Evolutionary conservation across 805 yeast species (phyloP), one percentile per base, ranked within the genome.

Genomic region (Lipomyces lipofer): DNA sequence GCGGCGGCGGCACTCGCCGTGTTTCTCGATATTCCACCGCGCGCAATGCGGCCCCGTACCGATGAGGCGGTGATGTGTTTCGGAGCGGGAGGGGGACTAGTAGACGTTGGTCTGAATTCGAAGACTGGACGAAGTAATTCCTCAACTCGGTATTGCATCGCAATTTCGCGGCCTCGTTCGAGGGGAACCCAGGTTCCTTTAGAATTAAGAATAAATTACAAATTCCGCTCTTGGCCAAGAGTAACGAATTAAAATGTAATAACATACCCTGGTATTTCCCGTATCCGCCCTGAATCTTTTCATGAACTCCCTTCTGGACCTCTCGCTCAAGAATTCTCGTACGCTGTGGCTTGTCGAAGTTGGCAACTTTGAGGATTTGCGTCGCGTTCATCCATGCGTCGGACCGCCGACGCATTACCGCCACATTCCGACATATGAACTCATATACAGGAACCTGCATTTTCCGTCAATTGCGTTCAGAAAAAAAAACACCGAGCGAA

Each of bases 371-470:
- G 58, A 92, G 75, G 45, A 92, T 88, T 69, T 92, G 98, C 24
- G 98, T 92, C 10, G 98, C 98, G 71, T 92, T 92, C 56, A 94
- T 89, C 98, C 98, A 94, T 63, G 91, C 87, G 69, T 94, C 99
- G 47, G 79, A 77, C 57, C 88, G 84, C 54, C 98, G 77, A 64
- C 98, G 81, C 98, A 94, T 94, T 49, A 87, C 78, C 24, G 89
- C 87, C 32, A 85, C 85, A 49, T 84, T 88, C 30, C 80, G 75
- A 39, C 87, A 79, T 45, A 83, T 83, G 66, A 83, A 66, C 55
- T 75, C 78, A 64, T 71, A 74, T 19, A 75, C 78, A 19, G 75
- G 73, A 40, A 73, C 76, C 71, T 68, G 30, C n/a, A 3, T n/a
- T n/a, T n/a, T n/a, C n/a, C n/a, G n/a, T n/a, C n/a, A n/a, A n/a